Evolutionary conservation across 1,284 basidiomycete species (phyloP).

Genomic region (Trichosporon sp.): DNA sequence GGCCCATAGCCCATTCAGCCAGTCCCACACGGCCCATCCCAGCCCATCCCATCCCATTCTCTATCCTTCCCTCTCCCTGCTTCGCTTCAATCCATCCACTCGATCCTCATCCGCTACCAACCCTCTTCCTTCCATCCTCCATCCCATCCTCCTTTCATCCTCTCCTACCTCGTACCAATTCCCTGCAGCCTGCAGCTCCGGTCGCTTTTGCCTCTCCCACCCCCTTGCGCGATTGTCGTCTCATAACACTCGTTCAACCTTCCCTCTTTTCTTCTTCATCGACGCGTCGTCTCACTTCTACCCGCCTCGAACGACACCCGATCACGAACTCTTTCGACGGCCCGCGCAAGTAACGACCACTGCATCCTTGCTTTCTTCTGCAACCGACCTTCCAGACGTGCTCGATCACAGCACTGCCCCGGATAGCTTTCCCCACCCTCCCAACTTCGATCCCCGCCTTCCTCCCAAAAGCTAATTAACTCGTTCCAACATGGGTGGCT

Average conservation of each 20-base stretch:
- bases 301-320: neutral
- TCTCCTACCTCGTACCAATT: neutral
- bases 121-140: neutral
- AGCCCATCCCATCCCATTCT: neutral
- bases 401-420: neutral
- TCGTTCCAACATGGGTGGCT: slow-evolving; percentile 51
- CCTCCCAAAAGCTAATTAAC: neutral
- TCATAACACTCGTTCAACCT: slow-evolving; percentile 5
- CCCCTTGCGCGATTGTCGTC: slow-evolving; percentile 3
- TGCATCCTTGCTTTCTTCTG: neutral
- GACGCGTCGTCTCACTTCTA: neutral
- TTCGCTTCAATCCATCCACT: slow-evolving; percentile 4
- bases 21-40: neutral
- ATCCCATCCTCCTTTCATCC: neutral
- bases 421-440: neutral
- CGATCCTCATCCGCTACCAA: neutral
- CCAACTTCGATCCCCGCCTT: neutral
- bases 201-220: neutral
- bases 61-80: neutral
- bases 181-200: neutral
- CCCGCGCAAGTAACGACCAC: neutral
- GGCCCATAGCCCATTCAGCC: neutral
- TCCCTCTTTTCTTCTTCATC: neutral
- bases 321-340: slow-evolving; percentile 1
- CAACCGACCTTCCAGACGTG: neutral